These are phyloP conservation scores for Candida golubevii DNA, from an alignment of 805 yeast genomes.

Conservation along the genomic window DNA sequence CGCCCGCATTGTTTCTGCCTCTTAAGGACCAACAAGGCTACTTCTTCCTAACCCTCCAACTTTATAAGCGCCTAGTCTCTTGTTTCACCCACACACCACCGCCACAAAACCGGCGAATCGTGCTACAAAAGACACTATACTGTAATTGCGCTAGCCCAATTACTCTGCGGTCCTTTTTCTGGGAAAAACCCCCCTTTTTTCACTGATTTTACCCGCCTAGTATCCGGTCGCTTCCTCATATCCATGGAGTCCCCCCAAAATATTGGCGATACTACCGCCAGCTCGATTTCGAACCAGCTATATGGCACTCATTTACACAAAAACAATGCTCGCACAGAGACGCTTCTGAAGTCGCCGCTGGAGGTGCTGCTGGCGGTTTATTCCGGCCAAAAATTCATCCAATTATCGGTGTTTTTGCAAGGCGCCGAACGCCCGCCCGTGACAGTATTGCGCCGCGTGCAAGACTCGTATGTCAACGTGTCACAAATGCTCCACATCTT, in stretches of 20 bases:
- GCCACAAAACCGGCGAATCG: too few relatives aligned
- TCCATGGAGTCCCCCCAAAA: conserved; percentile 42
- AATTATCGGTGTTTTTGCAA: conserved; percentile 20
- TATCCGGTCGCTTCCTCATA: not conserved
- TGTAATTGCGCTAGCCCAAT: not conserved
- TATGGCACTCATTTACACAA: conserved; percentile 32
- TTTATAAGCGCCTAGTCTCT: not conserved
- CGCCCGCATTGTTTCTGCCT: not conserved
- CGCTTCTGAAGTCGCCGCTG: conserved; percentile 1
- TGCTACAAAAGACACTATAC: too few relatives aligned
- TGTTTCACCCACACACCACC: too few relatives aligned
- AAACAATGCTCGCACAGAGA: not conserved
- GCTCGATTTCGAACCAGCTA: conserved; percentile 33
- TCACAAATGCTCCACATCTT: conserved; percentile 35
- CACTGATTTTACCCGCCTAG: not conserved
- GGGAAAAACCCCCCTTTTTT: not conserved
- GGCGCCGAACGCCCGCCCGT: not conserved
- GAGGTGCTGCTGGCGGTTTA: conserved; percentile 23
- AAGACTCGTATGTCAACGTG: conserved; percentile 39
- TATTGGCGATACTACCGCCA: conserved; percentile 40
- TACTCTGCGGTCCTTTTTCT: not conserved
- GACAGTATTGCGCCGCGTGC: conserved; percentile 35
- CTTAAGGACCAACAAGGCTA: not conserved
- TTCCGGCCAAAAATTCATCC: conserved; percentile 36
- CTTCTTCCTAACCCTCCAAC: not conserved